phyloP scores from a whole-genome alignment of 371 early-diverging fungal genomes.

The Mortierella sp. region DNA sequence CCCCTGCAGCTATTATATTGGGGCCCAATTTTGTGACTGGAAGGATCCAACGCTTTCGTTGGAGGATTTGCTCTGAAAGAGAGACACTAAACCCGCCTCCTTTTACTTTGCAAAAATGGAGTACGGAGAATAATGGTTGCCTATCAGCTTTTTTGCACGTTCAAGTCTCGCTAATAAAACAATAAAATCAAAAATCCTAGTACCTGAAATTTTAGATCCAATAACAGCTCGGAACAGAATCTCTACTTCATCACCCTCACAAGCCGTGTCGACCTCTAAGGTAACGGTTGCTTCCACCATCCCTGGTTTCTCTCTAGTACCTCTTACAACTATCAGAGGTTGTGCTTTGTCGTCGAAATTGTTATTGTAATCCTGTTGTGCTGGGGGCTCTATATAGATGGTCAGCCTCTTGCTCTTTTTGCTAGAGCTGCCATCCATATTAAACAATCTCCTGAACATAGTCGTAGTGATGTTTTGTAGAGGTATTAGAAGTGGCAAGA shows the following conservation, averaged over 20 bases:
- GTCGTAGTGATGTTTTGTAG: neutral
- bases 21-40: slow-evolving; percentile 10
- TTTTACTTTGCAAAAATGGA: neutral
- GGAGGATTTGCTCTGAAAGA: slow-evolving; percentile 18
- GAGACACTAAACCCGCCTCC: neutral
- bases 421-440: neutral
- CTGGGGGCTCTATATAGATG: neutral
- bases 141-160: neutral
- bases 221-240: slow-evolving; percentile 16
- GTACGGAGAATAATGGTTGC: neutral
- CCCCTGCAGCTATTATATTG: slow-evolving; percentile 6
- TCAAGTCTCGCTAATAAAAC: neutral
- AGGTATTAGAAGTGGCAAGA: neutral
- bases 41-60: slow-evolving; percentile 17
- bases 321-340: slow-evolving; percentile 7
- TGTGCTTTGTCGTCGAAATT: neutral
- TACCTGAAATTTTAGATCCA: slow-evolving; percentile 15
- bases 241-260: slow-evolving; percentile 22
- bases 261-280: slow-evolving; percentile 1
- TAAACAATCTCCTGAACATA: slow-evolving; percentile 2
- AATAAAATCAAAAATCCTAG: neutral
- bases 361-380: neutral
- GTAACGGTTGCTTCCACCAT: slow-evolving; percentile 18
- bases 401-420: slow-evolving; percentile 1
- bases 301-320: slow-evolving; percentile 15